Base-by-base conservation (phyloP, 75 land plant genomes). In the Cunninghamia lanceolata region DNA sequence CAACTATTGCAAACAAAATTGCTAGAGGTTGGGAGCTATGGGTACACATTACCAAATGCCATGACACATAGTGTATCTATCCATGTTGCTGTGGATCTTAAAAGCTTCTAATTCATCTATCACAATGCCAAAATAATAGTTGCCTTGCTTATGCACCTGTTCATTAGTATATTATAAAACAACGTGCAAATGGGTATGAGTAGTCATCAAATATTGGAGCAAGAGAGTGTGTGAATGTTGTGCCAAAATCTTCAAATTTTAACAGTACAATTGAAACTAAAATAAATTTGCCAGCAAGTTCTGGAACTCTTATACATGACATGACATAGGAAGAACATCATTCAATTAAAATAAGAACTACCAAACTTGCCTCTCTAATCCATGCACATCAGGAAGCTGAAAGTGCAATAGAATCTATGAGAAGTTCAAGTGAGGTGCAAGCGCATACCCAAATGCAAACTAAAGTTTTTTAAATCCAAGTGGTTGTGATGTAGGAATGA, bases 101-200 rank as follows among this genome's bases (percentile, higher is more conserved):
- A 63, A 86, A 81, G 25, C 84, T 96, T 71, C 53, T 98, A 68
- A 32, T 78, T 30, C 99, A 98, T 86, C 85, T 91, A 82, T 89
- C 83, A 68, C 79, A 80, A 6, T 98, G 99, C 84, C 88, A 80
- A 3, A 89, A 90, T 74, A 39, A 59, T 47, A 75, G 79, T 80
- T 98, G 99, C 82, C 98, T 96, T 85, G 97, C 96, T 75, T 98
- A 98, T 89, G 89, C 89, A 77, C 98, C 95, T 85, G 98, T 94
- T 34, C 93, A 85, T 32, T 85, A 91, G 10, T 88, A 63, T 76
- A n/a, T 91, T 28, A 30, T 38, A 6, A 10, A 38, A 82, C 83
- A 83, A 13, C 46, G 73, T 11, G 84, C 70, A 28, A 90, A 63
- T 19, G 83, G 52, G 1, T 15, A 43, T 66, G 46, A 47, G 50